Percentiles rank a stretch among this genome's conserved stretches.
Evolutionary conservation across 1,284 basidiomycete genomes (phyloP).

Genomic region (Marasmius tenuissimus): DNA sequence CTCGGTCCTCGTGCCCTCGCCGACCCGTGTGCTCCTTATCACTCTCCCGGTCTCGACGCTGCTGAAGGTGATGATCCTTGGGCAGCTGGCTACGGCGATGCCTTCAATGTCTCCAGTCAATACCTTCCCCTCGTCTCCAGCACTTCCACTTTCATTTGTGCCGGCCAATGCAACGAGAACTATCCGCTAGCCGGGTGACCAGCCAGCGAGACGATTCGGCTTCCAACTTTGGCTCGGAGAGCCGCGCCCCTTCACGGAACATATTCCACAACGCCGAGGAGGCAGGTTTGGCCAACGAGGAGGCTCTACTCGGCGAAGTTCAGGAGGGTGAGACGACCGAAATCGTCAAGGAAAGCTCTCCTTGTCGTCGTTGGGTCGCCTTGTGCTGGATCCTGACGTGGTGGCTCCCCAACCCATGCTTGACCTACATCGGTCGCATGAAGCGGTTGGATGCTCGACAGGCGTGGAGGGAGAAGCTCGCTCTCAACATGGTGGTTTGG

Average conservation of each 20-base stretch:
- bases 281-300: conserved; percentile 76
- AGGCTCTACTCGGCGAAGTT: conserved; percentile 76
- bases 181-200: conserved; percentile 69
- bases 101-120: conserved; percentile 56
- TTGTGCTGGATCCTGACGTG: conserved; percentile 91
- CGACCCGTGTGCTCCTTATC: conserved; percentile 81
- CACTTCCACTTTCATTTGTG: conserved; percentile 74
- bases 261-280: conserved; percentile 89
- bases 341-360: conserved; percentile 78
- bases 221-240: conserved; percentile 84
- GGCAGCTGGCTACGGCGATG: conserved; percentile 48
- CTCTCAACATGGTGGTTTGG: conserved; percentile 97
- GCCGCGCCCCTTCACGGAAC: conserved; percentile 90
- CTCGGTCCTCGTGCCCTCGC: conserved; percentile 64
- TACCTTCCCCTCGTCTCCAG: conserved; percentile 76
- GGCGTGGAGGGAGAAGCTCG: conserved; percentile 97
- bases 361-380: conserved; percentile 85
- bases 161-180: conserved; percentile 71
- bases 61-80: conserved; percentile 39
- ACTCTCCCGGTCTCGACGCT: conserved; percentile 44
- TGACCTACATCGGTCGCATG: conserved; percentile 82
- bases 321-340: conserved; percentile 87
- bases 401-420: conserved; percentile 80
- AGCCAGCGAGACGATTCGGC: conserved; percentile 75
- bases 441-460: conserved; percentile 93